Conservation (phyloP, 805 yeast genomes). For the Clavispora vitiphila region DNA sequence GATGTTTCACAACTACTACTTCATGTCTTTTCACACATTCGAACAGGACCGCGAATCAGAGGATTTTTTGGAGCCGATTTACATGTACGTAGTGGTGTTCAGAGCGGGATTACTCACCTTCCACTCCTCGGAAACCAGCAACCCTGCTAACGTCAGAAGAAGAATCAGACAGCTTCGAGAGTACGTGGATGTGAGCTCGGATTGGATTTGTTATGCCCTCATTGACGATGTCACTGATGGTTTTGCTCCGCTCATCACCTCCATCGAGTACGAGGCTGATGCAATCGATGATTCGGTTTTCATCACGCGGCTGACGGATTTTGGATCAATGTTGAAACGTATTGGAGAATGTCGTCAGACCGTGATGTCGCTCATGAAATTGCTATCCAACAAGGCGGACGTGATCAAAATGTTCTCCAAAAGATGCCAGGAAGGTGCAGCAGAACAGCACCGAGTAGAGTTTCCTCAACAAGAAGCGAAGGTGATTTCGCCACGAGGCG, state of each 20-base stretch:
- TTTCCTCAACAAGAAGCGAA: background rate
- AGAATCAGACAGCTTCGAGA: slow-evolving; percentile 2
- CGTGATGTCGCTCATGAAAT: slow-evolving; percentile 2
- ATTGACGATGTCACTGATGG: slow-evolving; percentile 3
- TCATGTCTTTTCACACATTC: background rate
- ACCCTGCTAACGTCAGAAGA: slow-evolving; percentile 1
- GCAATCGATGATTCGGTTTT: slow-evolving; percentile 1
- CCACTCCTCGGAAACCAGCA: background rate
- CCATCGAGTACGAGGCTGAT: slow-evolving; percentile 2
- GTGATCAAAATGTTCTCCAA: slow-evolving; percentile 2
- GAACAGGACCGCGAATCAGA: slow-evolving; percentile 67
- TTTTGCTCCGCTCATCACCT: slow-evolving; percentile 1
- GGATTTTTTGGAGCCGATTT: slow-evolving; percentile 4
- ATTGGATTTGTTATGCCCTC: slow-evolving; percentile 3
- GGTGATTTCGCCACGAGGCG: background rate
- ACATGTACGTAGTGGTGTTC: slow-evolving; percentile 2
- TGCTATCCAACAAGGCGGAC: slow-evolving; percentile 3
- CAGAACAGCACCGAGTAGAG: background rate
- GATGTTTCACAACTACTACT: slow-evolving; percentile 3
- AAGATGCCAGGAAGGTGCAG: background rate
- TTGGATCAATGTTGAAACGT: background rate
- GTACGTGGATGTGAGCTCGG: slow-evolving; percentile 1
- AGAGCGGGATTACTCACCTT: background rate
- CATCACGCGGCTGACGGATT: background rate
- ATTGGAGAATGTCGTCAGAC: slow-evolving; percentile 1